Evolutionary conservation across 1,139 yeast genomes (phyloP).

Genomic region (Pichia sp.): DNA sequence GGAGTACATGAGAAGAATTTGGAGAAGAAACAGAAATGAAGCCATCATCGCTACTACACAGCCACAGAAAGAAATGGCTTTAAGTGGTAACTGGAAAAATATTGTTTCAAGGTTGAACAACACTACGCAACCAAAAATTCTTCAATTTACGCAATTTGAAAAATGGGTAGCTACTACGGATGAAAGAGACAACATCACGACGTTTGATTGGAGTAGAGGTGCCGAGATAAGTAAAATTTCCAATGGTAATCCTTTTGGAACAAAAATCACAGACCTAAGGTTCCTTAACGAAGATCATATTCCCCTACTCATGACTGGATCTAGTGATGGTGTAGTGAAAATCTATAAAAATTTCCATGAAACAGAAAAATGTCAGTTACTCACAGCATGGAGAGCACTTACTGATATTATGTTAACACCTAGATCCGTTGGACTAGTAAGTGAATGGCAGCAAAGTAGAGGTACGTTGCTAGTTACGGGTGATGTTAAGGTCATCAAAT

Average conservation of each 20-base stretch:
- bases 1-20: conserved; percentile 74
- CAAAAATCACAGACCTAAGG: conserved; percentile 81
- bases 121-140: conserved; percentile 70
- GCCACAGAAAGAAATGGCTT: conserved; percentile 77
- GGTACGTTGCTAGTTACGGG: conserved; percentile 93
- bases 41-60: conserved; percentile 83
- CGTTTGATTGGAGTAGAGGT: conserved; percentile 82
- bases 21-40: conserved; percentile 92
- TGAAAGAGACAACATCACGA: conserved; percentile 76
- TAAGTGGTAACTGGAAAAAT: conserved; percentile 82
- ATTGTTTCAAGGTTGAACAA: conserved; percentile 62
- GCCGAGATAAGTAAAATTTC: conserved; percentile 63
- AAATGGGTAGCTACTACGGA: conserved; percentile 77
- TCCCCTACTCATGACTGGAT: conserved; percentile 80
- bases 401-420: conserved; percentile 80
- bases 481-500: conserved; percentile 83
- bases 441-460: conserved; percentile 96
- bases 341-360: conserved; percentile 76
- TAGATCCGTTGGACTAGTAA: conserved; percentile 75
- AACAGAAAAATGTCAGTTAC: conserved; percentile 51
- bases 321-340: conserved; percentile 89
- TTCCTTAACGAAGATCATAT: conserved; percentile 88
- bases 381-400: conserved; percentile 91
- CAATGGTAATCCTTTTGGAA: conserved; percentile 82
- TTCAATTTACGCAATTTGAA: conserved; percentile 88